Base-by-base conservation (phyloP, 345 rosid species). In the Populus pruinosa region DNA sequence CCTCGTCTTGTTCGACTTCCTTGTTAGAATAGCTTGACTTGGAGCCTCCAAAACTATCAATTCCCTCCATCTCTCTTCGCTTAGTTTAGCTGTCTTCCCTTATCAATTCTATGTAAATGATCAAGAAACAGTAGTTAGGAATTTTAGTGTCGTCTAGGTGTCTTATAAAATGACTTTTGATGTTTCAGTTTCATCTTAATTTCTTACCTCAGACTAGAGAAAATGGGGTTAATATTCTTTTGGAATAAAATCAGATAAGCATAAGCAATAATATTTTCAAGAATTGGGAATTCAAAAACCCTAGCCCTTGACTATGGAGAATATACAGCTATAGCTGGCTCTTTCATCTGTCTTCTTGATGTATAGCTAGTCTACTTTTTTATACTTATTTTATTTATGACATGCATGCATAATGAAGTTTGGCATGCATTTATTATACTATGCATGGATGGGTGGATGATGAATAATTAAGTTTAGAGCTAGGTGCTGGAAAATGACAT, bases 51-150 rank as follows among this genome's bases (percentile, higher is more conserved):
- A 47, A 20, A 62, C 55, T 38, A 25, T 63, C 65, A 67, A 66
- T 76, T 43, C 49, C 71, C 25, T 67, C 55, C 82, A 67, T 76
- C 77, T 13, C 65, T 44, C 36, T 8, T 17, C 23, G 64, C 16
- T 76, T 39, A 43, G 74, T 65, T 76, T 39, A 43, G 74, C 72
- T 87, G 80, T 72, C 70, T 63, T 41, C 78, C 82, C 77, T 75
- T 29, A 59, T 23, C 29, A 59, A 23, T 29, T 39, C 35, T 36
- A 20, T 13, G 78, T 8, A 80, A 81, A 79, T 38, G 78, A 83
- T 70, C 76, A 84, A 80, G 78, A 83, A 76, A 85, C 69, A 77
- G 79, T 79, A 71, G 79, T 69, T 80, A 50, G 83, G 76, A 82
- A 88, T 75, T 76, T 81, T 77, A 72, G 76, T 78, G 80, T 76